These are phyloP conservation scores for Phytophthora lateralis DNA, from an alignment of 352 stramenopile genomes.

Conservation along the genomic window DNA sequence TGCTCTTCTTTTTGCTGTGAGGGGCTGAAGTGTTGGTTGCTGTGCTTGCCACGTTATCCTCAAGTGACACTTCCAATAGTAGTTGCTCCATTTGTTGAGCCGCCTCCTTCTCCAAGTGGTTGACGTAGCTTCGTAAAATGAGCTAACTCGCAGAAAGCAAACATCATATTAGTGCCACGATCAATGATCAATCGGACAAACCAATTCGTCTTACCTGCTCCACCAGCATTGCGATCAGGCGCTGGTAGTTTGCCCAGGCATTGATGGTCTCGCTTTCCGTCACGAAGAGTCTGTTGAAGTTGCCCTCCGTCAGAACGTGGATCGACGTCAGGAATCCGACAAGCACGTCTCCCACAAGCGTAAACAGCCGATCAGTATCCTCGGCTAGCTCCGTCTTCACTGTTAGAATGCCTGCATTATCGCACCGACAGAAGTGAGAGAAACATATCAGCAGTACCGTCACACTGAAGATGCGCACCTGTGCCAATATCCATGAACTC, in stretches of 20 bases:
- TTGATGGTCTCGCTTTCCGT: conserved; percentile 80
- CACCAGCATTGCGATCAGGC: conserved; percentile 84
- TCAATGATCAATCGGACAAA: not conserved
- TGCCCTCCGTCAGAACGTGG: conserved; percentile 63
- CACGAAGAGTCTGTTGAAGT: conserved; percentile 79
- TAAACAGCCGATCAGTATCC: conserved; percentile 63
- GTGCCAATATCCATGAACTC: conserved; percentile 90
- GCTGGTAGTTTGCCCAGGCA: conserved; percentile 83
- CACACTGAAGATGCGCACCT: conserved; percentile 26
- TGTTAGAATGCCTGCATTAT: conserved; percentile 67
- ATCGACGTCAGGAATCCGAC: conserved; percentile 64
- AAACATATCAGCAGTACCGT: not conserved
- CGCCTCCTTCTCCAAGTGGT: conserved; percentile 68
- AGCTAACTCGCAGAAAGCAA: conserved; percentile 41
- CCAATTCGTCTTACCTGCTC: conserved; percentile 52
- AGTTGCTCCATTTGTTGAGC: conserved; percentile 78
- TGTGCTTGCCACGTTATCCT: conserved; percentile 24
- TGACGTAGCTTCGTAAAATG: conserved; percentile 78
- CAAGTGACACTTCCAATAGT: conserved; percentile 58
- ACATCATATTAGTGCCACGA: not conserved
- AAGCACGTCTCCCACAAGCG: conserved; percentile 68
- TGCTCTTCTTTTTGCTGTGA: conserved; percentile 47
- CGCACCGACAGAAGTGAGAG: conserved; percentile 5
- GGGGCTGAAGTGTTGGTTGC: conserved; percentile 1
- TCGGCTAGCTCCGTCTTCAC: conserved; percentile 88